Base-by-base conservation (phyloP, 768 basidiomycete genomes). In the Asterophora parasitica region DNA sequence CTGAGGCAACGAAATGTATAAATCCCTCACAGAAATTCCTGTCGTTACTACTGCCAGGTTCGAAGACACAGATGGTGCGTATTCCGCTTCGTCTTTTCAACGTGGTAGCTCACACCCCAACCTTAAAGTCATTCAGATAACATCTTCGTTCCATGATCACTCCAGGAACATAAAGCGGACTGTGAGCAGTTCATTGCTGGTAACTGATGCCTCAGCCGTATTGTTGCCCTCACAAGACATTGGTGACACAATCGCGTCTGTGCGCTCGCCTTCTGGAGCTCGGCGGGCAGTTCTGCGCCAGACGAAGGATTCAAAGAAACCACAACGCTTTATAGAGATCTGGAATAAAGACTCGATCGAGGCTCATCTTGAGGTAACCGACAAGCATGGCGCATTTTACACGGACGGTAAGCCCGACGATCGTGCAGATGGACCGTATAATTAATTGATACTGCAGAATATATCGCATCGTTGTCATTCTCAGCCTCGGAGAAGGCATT, bases 301-400 rank as follows among this genome's bases (percentile, higher is more conserved):
- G 50, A 49, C 50, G 1, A 67, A 67, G 15, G 68, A 69, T 26
- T 53, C 61, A 1, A 69, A 71, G 43, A 77, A 62, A 2, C 68
- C 73, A 50, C 77, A 71, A 51, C 71, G 81, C 28, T 76, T 70
- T 44, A 72, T 86, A 0, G 85, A 88, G 59, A 63, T 87, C 11
- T 85, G 83, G 81, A 56, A 61, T 0, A 70, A 67, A 0, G 65
- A 71, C 23, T 53, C 60, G 7, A 59, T 82, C 1, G 71, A 77
- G 42, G 67, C 65, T 0, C 74, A 72, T 0, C 56, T 75, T 26
- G 79, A 85, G 30, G 82, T 85, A 13, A 78, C 81, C 1, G 73
- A 79, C 20, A 55, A 57, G 4, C 83, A 86, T 49, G 78, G 75
- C 0, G 69, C 72, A 8, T 85, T 83, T 53, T 82, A 83, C 54